These are phyloP conservation scores for Clonostachys rhizophaga DNA, from an alignment of 2,329 filamentous ascomycete genomes.

Conservation along the genomic window DNA sequence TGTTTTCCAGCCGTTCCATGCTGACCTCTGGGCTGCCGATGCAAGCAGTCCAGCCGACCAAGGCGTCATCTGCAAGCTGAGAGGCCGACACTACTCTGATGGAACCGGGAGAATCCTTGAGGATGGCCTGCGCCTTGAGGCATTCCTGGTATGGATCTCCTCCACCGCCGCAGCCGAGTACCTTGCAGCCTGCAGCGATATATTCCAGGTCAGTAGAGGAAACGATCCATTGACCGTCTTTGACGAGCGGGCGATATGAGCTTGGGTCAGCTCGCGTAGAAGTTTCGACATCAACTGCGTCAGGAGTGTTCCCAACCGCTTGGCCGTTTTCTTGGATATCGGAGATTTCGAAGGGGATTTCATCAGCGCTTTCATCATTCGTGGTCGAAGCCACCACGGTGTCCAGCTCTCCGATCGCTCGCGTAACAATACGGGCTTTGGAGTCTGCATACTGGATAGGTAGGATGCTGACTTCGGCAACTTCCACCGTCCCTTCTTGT, in stretches of 20 bases:
- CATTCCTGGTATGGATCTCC: conserved; percentile 39
- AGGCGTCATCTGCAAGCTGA: too few species aligned
- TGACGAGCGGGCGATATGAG: conserved; percentile 42
- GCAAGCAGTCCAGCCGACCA: too few species aligned
- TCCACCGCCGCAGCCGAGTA: conserved; percentile 57
- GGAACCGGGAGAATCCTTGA: too few species aligned
- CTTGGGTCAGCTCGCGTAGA: too few species aligned
- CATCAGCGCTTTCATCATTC: not conserved
- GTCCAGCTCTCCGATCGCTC: conserved; percentile 55
- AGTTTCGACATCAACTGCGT: conserved; percentile 17
- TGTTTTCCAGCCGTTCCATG: too few species aligned
- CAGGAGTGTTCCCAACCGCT: not conserved
- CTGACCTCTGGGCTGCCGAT: too few species aligned
- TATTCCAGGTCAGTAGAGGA: conserved; percentile 53
- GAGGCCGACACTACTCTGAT: too few species aligned
- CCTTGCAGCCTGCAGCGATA: conserved; percentile 54
- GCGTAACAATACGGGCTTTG: conserved; percentile 53
- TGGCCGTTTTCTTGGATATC: conserved; percentile 9
- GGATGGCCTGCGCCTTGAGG: too few species aligned
- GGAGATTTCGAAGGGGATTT: conserved; percentile 6
- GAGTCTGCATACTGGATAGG: conserved; percentile 48
- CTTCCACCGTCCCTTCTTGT: conserved; percentile 30
- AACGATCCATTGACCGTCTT: conserved; percentile 49
- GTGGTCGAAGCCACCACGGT: not conserved
- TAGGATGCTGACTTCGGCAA: conserved; percentile 48